phyloP scores from a whole-genome alignment of 306 rosid genomes.

The Boehmeria nivea region DNA sequence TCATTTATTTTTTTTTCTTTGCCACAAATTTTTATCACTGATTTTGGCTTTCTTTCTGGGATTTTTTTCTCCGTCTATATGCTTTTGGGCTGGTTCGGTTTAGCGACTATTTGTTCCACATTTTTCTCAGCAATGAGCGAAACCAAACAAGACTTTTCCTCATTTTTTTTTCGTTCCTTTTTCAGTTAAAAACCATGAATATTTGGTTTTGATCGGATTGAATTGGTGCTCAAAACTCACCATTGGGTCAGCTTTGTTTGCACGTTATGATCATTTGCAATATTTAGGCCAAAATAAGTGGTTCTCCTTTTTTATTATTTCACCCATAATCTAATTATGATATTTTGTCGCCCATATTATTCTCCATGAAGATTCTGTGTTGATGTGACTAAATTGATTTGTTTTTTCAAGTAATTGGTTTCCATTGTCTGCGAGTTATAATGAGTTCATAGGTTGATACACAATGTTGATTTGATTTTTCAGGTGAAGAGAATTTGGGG shows the following conservation, averaged over 20 bases:
- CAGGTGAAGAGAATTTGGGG: slow-evolving; percentile 67
- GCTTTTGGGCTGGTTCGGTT: slow-evolving; percentile 12
- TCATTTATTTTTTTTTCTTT: slow-evolving; percentile 8
- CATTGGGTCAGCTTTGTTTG: no score
- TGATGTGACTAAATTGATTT: not conserved
- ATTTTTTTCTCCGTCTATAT: not conserved
- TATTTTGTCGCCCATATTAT: not conserved
- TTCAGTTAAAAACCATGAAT: no score
- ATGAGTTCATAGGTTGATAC: not conserved
- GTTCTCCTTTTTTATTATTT: no score
- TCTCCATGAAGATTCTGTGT: slow-evolving; percentile 1
- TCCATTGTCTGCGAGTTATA: not conserved
- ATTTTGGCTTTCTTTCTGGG: no score
- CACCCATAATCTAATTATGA: no score
- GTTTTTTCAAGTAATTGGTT: not conserved
- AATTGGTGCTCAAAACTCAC: no score
- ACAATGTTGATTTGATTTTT: not conserved
- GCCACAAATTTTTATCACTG: not conserved
- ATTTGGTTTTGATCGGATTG: no score
- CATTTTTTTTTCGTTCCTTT: slow-evolving; percentile 1
- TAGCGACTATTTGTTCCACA: no score
- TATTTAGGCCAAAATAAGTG: no score
- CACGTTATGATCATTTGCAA: no score
- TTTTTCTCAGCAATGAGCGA: no score
- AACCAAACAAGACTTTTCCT: no score